Evolutionary conservation across 2,329 filamentous ascomycete species (phyloP).

Genomic region (Diaporthe vaccinii): DNA sequence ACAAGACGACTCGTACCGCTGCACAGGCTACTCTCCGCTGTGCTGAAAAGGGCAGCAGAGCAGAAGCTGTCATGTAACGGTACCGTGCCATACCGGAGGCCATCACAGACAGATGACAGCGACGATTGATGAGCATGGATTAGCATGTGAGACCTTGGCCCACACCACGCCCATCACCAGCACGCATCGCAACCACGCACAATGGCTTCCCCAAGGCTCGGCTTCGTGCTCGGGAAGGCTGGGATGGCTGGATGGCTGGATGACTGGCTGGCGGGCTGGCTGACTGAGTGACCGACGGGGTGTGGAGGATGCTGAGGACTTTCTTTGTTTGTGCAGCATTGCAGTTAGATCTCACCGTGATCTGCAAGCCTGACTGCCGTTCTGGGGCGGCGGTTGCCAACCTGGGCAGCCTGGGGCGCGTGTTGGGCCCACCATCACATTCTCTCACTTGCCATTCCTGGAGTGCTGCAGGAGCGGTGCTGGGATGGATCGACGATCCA

Average conservation of each 20-base stretch:
- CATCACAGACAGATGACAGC: not conserved
- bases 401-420: constrained; percentile 26
- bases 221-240: constrained; percentile 19
- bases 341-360: constrained; percentile 14
- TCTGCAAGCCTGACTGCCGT: constrained; percentile 11
- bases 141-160: constrained; percentile 19
- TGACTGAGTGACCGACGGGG: not conserved
- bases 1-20: constrained; percentile 25
- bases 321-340: constrained; percentile 23
- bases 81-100: not conserved
- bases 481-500: constrained; percentile 28
- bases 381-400: constrained; percentile 24
- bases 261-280: not conserved
- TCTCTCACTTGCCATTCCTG: constrained; percentile 33
- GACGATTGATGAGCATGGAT: not conserved
- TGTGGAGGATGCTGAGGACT: not conserved
- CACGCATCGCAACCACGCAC: not conserved
- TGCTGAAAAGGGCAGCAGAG: constrained; percentile 11
- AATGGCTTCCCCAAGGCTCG: constrained; percentile 15
- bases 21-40: not conserved
- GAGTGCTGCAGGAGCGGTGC: constrained; percentile 30
- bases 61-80: constrained; percentile 26
- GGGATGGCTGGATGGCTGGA: constrained; percentile 2
- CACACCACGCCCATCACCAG: not conserved
- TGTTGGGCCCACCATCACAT: constrained; percentile 19